Conservation (phyloP, 768 basidiomycete genomes). For the Auricularia sp. region DNA sequence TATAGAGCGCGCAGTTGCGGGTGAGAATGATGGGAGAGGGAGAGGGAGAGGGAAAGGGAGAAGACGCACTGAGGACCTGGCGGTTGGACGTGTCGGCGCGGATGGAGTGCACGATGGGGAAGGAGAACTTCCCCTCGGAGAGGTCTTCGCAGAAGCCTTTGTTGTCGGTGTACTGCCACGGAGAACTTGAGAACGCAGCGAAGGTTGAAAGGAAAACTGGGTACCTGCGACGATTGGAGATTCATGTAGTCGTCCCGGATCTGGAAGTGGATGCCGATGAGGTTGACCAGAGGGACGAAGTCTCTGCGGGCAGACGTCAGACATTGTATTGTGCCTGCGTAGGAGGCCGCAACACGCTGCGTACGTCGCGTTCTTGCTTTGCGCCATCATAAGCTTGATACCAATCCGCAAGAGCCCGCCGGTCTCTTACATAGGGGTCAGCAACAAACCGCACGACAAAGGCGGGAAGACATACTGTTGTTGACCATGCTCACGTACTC, state of each 20-base stretch:
- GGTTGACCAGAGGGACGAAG: conserved; percentile 86
- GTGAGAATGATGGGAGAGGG: neutral
- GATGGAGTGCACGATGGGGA: conserved; percentile 87
- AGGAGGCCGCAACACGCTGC: too few relatives aligned
- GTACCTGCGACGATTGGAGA: conserved; percentile 73
- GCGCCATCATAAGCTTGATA: conserved; percentile 93
- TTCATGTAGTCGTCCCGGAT: conserved; percentile 98
- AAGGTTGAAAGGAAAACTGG: conserved; percentile 2
- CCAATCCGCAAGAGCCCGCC: conserved; percentile 88
- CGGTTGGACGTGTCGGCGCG: conserved; percentile 66
- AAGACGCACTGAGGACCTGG: conserved; percentile 67
- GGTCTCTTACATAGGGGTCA: conserved; percentile 51
- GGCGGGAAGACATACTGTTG: conserved; percentile 47
- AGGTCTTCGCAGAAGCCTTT: conserved; percentile 91
- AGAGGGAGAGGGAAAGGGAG: neutral
- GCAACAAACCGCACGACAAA: neutral
- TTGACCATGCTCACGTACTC: conserved; percentile 96
- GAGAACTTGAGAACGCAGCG: neutral
- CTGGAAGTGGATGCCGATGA: conserved; percentile 92
- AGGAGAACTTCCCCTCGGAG: conserved; percentile 95
- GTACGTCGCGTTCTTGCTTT: conserved; percentile 13
- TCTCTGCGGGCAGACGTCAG: conserved; percentile 38
- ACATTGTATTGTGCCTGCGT: neutral
- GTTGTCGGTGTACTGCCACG: conserved; percentile 62
- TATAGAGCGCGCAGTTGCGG: conserved; percentile 20